phyloP scores from a whole-genome alignment of 116 monocot genomes.

The Phalaenopsis hybrid region DNA sequence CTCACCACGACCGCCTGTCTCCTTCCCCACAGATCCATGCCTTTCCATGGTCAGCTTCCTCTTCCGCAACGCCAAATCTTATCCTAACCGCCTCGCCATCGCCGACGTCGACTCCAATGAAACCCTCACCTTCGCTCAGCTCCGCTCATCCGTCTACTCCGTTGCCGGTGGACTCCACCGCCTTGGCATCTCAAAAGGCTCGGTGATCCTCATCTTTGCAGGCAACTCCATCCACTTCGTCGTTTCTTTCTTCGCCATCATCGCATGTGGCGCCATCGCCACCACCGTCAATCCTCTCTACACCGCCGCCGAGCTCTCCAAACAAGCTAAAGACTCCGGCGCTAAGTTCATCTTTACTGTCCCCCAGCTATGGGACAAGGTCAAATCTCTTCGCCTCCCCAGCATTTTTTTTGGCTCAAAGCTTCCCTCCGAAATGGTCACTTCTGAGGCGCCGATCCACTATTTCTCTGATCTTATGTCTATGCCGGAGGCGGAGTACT shows the following conservation, averaged over 20 bases:
- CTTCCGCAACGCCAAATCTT: slow-evolving; percentile 18
- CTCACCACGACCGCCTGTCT: slow-evolving; percentile 19
- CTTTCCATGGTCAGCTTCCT: slow-evolving; percentile 46
- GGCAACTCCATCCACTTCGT: slow-evolving; percentile 21
- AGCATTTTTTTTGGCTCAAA: slow-evolving; percentile 26
- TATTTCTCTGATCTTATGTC: slow-evolving; percentile 29
- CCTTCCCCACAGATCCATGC: slow-evolving; percentile 26
- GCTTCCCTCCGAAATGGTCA: background rate
- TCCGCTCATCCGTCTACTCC: slow-evolving; percentile 16
- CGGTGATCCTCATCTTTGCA: slow-evolving; percentile 27
- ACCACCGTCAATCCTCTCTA: slow-evolving; percentile 34
- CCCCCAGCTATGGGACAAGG: slow-evolving; percentile 34
- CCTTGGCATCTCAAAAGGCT: slow-evolving; percentile 11
- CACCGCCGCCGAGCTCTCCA: slow-evolving; percentile 58
- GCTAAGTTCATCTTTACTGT: slow-evolving; percentile 48
- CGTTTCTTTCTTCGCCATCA: slow-evolving; percentile 20
- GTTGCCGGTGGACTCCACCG: slow-evolving; percentile 10
- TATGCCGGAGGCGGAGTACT: slow-evolving; percentile 8
- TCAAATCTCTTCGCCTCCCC: slow-evolving; percentile 36
- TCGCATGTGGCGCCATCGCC: slow-evolving; percentile 22
- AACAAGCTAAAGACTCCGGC: slow-evolving; percentile 56
- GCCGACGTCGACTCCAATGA: slow-evolving; percentile 31
- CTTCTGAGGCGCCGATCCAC: background rate
- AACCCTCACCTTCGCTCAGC: slow-evolving; percentile 32
- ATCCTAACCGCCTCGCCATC: slow-evolving; percentile 40